A percentile compares a stretch with the other conserved stretches of the same genome.
phyloP scores from a whole-genome alignment of 2,329 filamentous ascomycete genomes.

The Xylariaceae sp. region DNA sequence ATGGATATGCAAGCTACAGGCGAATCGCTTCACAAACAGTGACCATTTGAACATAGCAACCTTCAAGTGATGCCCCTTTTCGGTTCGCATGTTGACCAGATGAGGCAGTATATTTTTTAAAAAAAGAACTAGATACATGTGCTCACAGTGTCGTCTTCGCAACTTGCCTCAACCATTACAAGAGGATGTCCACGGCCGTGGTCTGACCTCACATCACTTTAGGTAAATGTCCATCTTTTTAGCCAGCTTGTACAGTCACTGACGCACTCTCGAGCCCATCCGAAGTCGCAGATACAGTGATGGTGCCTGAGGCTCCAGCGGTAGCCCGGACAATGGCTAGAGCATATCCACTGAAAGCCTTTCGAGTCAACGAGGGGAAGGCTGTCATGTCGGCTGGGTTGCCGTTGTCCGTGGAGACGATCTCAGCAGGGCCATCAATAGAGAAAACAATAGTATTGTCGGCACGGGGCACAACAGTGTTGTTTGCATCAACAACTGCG shows the following conservation, averaged over 20 bases:
- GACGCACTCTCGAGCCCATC: slow-evolving; percentile 17
- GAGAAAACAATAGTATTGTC: slow-evolving; percentile 43
- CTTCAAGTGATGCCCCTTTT: no score
- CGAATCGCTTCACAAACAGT: not conserved
- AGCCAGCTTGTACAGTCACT: slow-evolving; percentile 15
- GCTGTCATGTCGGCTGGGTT: slow-evolving; percentile 43
- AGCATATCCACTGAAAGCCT: slow-evolving; percentile 41
- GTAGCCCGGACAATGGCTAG: slow-evolving; percentile 39
- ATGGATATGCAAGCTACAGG: slow-evolving; percentile 5
- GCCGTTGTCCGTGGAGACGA: slow-evolving; percentile 52
- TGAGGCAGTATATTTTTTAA: no score
- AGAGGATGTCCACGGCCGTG: no score
- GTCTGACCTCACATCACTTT: not conserved
- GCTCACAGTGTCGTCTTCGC: no score
- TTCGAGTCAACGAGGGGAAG: slow-evolving; percentile 40
- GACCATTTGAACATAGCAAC: not conserved
- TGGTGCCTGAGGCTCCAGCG: slow-evolving; percentile 23
- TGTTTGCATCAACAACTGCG: slow-evolving; percentile 42
- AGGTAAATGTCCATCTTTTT: not conserved
- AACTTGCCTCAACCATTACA: no score
- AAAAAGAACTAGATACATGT: no score
- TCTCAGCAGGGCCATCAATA: slow-evolving; percentile 41
- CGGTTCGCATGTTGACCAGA: no score
- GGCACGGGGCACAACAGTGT: slow-evolving; percentile 43
- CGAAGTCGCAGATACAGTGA: slow-evolving; percentile 23